Evolutionary conservation across 257 asterid species (phyloP).

Genomic region (Scutellaria galericulata): DNA sequence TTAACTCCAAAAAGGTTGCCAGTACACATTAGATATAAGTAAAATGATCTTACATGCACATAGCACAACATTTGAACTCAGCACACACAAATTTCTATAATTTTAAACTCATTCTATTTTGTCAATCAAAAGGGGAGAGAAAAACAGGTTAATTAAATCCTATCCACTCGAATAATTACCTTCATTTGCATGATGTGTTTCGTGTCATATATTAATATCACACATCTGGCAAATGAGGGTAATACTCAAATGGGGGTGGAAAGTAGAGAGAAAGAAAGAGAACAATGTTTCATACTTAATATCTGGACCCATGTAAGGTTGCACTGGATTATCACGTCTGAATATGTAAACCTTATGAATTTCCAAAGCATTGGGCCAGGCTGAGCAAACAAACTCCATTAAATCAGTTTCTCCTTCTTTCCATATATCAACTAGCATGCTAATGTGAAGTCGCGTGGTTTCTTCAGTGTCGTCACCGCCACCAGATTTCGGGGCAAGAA

Average conservation of each 20-base stretch:
- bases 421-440: slow-evolving; percentile 60
- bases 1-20: not conserved
- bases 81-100: no score
- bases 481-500: slow-evolving; percentile 33
- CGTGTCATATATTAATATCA: no score
- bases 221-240: no score
- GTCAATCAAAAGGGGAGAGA: no score
- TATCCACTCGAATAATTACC: no score
- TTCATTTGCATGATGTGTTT: no score
- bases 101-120: not conserved
- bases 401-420: slow-evolving; percentile 47
- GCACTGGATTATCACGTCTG: slow-evolving; percentile 42
- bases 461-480: slow-evolving; percentile 45
- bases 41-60: not conserved
- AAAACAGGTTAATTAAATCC: no score
- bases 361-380: slow-evolving; percentile 61
- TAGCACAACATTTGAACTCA: not conserved
- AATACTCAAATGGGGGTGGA: no score
- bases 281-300: slow-evolving; percentile 42
- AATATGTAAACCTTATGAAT: slow-evolving; percentile 57
- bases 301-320: slow-evolving; percentile 66
- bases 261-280: slow-evolving; percentile 4
- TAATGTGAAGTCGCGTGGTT: slow-evolving; percentile 48
- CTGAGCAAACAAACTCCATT: slow-evolving; percentile 64
- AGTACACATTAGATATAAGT: not conserved